Conservation (phyloP, 2,329 filamentous ascomycete species). For the Eutypella sp. region DNA sequence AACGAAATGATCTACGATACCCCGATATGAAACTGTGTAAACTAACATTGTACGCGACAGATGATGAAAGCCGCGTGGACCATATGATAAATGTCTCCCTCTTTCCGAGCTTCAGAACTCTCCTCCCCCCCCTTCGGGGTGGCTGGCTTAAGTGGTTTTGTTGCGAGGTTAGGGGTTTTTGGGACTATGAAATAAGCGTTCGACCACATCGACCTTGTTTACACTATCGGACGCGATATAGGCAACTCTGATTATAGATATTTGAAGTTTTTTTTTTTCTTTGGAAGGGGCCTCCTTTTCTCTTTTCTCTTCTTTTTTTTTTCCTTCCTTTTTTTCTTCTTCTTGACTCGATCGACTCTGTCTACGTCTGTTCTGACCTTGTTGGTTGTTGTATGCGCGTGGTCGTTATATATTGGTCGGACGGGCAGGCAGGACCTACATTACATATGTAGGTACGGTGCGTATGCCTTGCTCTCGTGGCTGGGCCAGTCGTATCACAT, state of each 20-base stretch:
- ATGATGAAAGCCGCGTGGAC: slow-evolving; percentile 99
- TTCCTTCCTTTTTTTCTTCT: too few relatives aligned
- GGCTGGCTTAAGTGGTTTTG: slow-evolving; percentile 89
- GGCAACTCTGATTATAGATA: slow-evolving; percentile 85
- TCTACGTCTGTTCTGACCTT: too few relatives aligned
- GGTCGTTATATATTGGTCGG: too few relatives aligned
- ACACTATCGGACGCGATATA: slow-evolving; percentile 87
- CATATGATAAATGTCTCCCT: slow-evolving; percentile 77
- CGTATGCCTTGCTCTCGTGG: too few relatives aligned
- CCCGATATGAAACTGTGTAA: not conserved
- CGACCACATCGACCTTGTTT: slow-evolving; percentile 95
- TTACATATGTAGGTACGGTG: too few relatives aligned
- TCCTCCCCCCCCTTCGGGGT: slow-evolving; percentile 78
- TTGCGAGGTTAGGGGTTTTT: slow-evolving; percentile 57
- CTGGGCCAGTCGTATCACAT: too few relatives aligned
- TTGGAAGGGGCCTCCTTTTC: not conserved
- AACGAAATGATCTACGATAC: not conserved
- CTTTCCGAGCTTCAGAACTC: slow-evolving; percentile 68
- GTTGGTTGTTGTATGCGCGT: too few relatives aligned
- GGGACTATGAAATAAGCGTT: slow-evolving; percentile 95
- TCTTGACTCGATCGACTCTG: too few relatives aligned
- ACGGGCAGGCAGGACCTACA: too few relatives aligned
- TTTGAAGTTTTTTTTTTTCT: slow-evolving; percentile 31
- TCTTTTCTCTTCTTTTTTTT: not conserved
- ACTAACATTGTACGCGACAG: slow-evolving; percentile 38